Evolutionary conservation across 2,329 filamentous ascomycete species (phyloP).

Genomic region (Cryoendolithus antarcticus): DNA sequence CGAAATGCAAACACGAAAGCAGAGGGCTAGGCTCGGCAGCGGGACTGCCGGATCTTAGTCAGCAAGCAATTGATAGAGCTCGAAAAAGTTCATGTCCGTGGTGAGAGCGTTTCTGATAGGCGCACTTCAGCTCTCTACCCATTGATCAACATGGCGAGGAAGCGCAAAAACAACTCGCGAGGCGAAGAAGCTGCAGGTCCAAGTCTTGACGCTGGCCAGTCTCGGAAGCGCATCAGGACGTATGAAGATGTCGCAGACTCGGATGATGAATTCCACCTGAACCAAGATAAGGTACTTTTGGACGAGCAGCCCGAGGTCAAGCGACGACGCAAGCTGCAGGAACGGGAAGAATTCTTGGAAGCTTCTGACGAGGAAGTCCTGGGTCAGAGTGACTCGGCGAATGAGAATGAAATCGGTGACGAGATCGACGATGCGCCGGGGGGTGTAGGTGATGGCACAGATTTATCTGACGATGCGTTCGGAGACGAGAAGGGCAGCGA

Average conservation of each 20-base stretch:
- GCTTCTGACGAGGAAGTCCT: conserved; percentile 52
- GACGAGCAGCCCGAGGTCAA: conserved; percentile 73
- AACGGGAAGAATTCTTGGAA: conserved; percentile 52
- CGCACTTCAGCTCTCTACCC: too few relatives aligned
- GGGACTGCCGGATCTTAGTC: too few relatives aligned
- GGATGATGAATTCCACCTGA: conserved; percentile 84
- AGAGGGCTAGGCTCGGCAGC: too few relatives aligned
- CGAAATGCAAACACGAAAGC: too few relatives aligned
- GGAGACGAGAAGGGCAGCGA: too few relatives aligned
- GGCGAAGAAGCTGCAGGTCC: conserved; percentile 8
- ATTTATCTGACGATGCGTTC: conserved; percentile 37
- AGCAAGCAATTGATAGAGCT: too few relatives aligned
- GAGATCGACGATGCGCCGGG: conserved; percentile 23
- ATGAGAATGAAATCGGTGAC: conserved; percentile 18
- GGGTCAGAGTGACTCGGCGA: conserved; percentile 22
- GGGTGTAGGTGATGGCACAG: conserved; percentile 17
- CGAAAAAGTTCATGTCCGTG: too few relatives aligned
- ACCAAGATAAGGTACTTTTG: conserved; percentile 73
- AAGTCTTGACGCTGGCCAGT: conserved; percentile 13
- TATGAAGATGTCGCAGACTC: conserved; percentile 84
- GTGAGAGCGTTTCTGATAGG: too few relatives aligned
- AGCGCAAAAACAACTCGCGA: conserved; percentile 5
- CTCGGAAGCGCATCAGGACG: conserved; percentile 46
- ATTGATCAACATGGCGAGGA: conserved; percentile 10
- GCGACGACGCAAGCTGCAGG: conserved; percentile 55